Percentiles rank a stretch among this genome's conserved stretches.
These are phyloP conservation scores for Fusarium ramigenum DNA, from an alignment of 2,329 filamentous ascomycete species.

Conservation along the genomic window DNA sequence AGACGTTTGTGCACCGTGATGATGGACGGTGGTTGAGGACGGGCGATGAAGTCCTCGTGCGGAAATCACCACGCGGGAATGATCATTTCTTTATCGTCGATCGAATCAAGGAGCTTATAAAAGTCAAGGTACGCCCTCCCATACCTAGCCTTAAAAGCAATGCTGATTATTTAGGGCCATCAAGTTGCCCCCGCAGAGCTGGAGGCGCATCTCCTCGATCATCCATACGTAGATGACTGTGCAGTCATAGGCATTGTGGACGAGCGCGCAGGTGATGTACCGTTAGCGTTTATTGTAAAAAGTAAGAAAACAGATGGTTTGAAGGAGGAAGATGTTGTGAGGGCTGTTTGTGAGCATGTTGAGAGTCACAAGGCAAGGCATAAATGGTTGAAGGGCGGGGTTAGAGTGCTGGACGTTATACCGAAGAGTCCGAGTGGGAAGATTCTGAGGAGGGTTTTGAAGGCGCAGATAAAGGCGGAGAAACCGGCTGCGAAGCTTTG, in stretches of 20 bases:
- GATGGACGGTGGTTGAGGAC: constrained; percentile 83
- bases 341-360: constrained; percentile 67
- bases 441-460: constrained; percentile 54
- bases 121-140: constrained; percentile 69
- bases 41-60: constrained; percentile 82
- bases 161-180: constrained; percentile 60
- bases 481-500: constrained; percentile 16
- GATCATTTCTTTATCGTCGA: constrained; percentile 90
- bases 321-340: constrained; percentile 58
- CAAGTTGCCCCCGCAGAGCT: constrained; percentile 85
- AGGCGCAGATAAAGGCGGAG: constrained; percentile 48
- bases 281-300: constrained; percentile 69
- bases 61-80: constrained; percentile 68
- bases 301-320: constrained; percentile 57
- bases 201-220: constrained; percentile 77
- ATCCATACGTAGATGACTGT: constrained; percentile 76
- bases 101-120: constrained; percentile 76
- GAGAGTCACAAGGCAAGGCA: constrained; percentile 72
- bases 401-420: constrained; percentile 72
- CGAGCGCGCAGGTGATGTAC: constrained; percentile 67
- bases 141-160: too few relatives aligned
- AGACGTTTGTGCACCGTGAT: constrained; percentile 71
- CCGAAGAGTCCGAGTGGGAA: constrained; percentile 80
- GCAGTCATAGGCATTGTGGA: constrained; percentile 76
- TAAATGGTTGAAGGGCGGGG: constrained; percentile 71